Evolutionary conservation across 805 yeast species (phyloP).

Genomic region (Saccharomycopsis olivae): DNA sequence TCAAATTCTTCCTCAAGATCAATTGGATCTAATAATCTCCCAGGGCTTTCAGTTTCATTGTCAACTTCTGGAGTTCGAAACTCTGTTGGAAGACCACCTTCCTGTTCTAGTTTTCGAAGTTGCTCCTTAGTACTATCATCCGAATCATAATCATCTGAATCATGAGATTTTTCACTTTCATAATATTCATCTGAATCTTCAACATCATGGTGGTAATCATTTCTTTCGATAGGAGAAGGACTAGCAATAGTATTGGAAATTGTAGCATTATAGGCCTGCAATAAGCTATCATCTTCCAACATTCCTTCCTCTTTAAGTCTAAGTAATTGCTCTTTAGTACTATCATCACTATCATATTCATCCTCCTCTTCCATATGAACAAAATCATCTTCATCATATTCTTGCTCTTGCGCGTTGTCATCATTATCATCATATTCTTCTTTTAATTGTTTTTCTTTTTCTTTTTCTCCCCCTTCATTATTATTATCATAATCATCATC

Average conservation of each 20-base stretch:
- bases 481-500: neutral
- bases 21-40: too few species aligned
- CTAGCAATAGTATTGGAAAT: neutral
- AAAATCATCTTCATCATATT: neutral
- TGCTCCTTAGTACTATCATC: conserved; percentile 17
- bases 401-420: neutral
- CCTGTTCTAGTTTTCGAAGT: neutral
- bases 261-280: conserved; percentile 6
- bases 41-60: too few species aligned
- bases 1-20: neutral
- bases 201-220: neutral
- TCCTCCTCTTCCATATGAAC: neutral
- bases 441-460: too few species aligned
- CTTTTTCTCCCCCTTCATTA: too few species aligned
- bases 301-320: conserved; percentile 13
- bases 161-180: conserved; percentile 7
- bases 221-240: neutral
- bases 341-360: conserved; percentile 17
- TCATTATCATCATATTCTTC: neutral
- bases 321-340: conserved; percentile 14
- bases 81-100: too few species aligned
- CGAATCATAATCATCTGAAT: neutral
- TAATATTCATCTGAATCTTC: conserved; percentile 3
- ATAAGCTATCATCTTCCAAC: conserved; percentile 6
- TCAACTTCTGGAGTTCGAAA: too few species aligned